These are phyloP conservation scores for Phaeosphaeria sp. DNA, from an alignment of 2,329 filamentous ascomycete genomes.

Conservation along the genomic window DNA sequence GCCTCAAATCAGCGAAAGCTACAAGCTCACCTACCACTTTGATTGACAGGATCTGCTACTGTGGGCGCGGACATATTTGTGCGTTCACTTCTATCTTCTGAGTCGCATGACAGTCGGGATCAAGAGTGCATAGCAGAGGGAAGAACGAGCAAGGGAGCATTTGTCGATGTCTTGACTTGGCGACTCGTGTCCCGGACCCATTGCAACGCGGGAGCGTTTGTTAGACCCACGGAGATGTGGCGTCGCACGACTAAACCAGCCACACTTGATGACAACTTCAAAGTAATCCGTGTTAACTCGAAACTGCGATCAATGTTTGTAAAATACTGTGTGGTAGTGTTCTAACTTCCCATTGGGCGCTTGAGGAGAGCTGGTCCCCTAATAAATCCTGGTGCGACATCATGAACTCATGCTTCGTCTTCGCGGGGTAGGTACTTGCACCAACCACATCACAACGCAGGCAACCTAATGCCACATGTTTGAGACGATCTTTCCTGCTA, in stretches of 20 bases:
- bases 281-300: not conserved
- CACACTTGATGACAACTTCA: slow-evolving; percentile 15
- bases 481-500: not conserved
- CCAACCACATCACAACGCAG: not conserved
- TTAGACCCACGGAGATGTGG: slow-evolving; percentile 30
- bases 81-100: slow-evolving; percentile 9
- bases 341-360: not conserved
- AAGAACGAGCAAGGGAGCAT: slow-evolving; percentile 27
- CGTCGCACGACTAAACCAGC: slow-evolving; percentile 28
- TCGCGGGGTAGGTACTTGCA: slow-evolving; percentile 11
- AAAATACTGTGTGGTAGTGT: not conserved
- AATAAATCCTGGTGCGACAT: slow-evolving; percentile 1
- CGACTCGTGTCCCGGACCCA: slow-evolving; percentile 42
- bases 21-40: slow-evolving; percentile 44
- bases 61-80: slow-evolving; percentile 38
- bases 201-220: slow-evolving; percentile 39
- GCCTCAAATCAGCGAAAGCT: slow-evolving; percentile 20
- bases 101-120: not conserved
- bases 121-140: slow-evolving; percentile 7
- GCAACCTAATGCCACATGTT: not conserved
- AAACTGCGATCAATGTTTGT: not conserved
- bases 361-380: not conserved
- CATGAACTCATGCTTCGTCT: slow-evolving; percentile 4
- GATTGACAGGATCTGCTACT: slow-evolving; percentile 37
- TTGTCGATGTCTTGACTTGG: slow-evolving; percentile 40